Evolutionary conservation across 352 stramenopile genomes (phyloP), one percentile per base, ranked within the genome.

Genomic region (Phytophthora ramorum): DNA sequence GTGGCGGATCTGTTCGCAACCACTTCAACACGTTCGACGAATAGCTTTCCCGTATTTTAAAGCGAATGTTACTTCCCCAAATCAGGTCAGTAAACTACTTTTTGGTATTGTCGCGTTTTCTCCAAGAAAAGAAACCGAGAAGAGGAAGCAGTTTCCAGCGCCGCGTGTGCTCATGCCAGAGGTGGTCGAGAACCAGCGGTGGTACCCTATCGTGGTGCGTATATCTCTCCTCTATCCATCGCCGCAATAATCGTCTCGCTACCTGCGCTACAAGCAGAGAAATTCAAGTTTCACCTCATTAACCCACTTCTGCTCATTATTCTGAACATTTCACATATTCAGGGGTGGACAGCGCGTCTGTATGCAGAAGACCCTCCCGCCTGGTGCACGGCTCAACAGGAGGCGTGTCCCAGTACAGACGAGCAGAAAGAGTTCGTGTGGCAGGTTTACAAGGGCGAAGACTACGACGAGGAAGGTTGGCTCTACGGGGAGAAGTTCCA

Each of bases 151-250:
- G 57, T 14, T 45, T 8, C 10, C 26, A 10, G n/a, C 35, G 24
- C 52, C 24, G 45, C 26, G 44, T 49, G 44, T 65, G 16, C 1
- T 30, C 5, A 83, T 83, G 79, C 66, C 68, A 16, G 87, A 96
- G 64, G 76, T 96, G 63, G 88, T 96, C 59, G 87, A 96, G 75
- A 96, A 96, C 67, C 87, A 96, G 69, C 84, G 87, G 24, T 96
- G 87, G 87, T 94, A 90, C 45, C 70, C 87, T 14, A 78, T 96
- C 7, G 61, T 91, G 49, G 87, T 96, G 76, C 60, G 70, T 67
- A 43, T 78, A 63, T 17, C 8, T 67, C 20, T 55, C 16, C 26
- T 69, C 12, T 53, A 49, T 10, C 17, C 40, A 35, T 24, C 10
- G 1, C n/a, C 2, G 8, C n/a, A 2, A 35, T 26, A 28, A 20